Base-by-base conservation (phyloP, 495 filamentous ascomycete genomes). In the Staphylotrichum tortipilum region DNA sequence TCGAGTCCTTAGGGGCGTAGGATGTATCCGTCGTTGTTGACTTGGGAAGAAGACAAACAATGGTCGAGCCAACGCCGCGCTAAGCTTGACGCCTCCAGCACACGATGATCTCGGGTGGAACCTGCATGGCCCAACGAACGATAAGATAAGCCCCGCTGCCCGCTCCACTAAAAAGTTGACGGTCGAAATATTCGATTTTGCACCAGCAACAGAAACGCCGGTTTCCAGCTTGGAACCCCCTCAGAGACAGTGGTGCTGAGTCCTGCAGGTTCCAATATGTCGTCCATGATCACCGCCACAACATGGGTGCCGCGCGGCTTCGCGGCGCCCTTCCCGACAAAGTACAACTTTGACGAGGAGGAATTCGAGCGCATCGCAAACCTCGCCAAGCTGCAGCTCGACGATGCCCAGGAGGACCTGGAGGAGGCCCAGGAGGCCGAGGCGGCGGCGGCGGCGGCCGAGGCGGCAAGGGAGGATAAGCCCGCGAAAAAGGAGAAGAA, bases 221-320 rank as follows among this genome's bases (percentile, higher is more conserved):
- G 10, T 34, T 18, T 24, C n/a, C 15, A 15, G n/a, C n/a, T n/a
- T n/a, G n/a, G n/a, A n/a, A n/a, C 11, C 24, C 30, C 30, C 8
- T 26, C 15, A 9, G 15, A 45, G 37, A 34, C 43, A 18, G 24
- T 14, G 24, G 37, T 28, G 30, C 14, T 11, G 23, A 39, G 17
- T 11, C 3, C 4, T 36, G n/a, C 24, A 31, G 14, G 29, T 33
- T 33, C 38, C 31, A 49, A 34, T 26, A 68, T 57, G 47, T 68
- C 71, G 54, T 77, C 75, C 28, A 97, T 96, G 91, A 94, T 99
- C 49, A 97, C 94, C 18, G 86, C 88, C 30, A 86, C 89, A 1
- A 67, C 84, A 4, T 99, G 92, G 92, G 91, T 97, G 58, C 89
- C 88, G 50, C 85, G 90, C 15, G 94, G 94, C 36, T 88, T 89